These are phyloP conservation scores for Mucor piriformis DNA, from an alignment of 371 early-diverging fungal genomes.

Conservation along the genomic window DNA sequence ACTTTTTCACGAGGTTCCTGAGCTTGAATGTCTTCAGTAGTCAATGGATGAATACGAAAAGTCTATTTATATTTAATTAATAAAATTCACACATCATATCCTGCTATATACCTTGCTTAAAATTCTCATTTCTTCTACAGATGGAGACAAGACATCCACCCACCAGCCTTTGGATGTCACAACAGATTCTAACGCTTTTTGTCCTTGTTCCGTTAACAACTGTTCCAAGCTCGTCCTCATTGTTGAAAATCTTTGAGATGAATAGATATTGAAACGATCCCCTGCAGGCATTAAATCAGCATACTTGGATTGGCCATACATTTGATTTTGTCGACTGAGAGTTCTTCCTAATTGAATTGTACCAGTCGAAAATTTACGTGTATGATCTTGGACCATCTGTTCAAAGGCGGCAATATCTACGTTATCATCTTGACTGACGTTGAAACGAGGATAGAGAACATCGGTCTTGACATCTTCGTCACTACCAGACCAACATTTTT, in stretches of 20 bases:
- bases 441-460: slow-evolving; percentile 41
- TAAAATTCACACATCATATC: not conserved
- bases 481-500: not conserved
- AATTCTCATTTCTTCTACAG: slow-evolving; percentile 77
- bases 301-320: slow-evolving; percentile 14
- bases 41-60: slow-evolving; percentile 74
- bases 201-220: slow-evolving; percentile 35
- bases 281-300: slow-evolving; percentile 2
- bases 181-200: slow-evolving; percentile 40
- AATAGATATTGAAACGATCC: slow-evolving; percentile 33
- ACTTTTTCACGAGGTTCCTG: slow-evolving; percentile 78
- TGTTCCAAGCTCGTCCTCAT: slow-evolving; percentile 13
- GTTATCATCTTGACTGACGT: slow-evolving; percentile 15
- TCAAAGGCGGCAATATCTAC: slow-evolving; percentile 40
- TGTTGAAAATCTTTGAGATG: slow-evolving; percentile 7
- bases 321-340: slow-evolving; percentile 29
- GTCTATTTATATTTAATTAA: slow-evolving; percentile 21
- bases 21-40: slow-evolving; percentile 72
- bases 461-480: slow-evolving; percentile 39
- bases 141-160: slow-evolving; percentile 84
- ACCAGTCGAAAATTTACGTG: slow-evolving; percentile 25
- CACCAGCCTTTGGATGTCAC: slow-evolving; percentile 75
- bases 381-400: slow-evolving; percentile 28
- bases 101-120: slow-evolving; percentile 56
- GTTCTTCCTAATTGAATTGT: slow-evolving; percentile 32